Evolutionary conservation across 73 alveolate genomes (phyloP).

Genomic region (Tetrahymena thermophila): DNA sequence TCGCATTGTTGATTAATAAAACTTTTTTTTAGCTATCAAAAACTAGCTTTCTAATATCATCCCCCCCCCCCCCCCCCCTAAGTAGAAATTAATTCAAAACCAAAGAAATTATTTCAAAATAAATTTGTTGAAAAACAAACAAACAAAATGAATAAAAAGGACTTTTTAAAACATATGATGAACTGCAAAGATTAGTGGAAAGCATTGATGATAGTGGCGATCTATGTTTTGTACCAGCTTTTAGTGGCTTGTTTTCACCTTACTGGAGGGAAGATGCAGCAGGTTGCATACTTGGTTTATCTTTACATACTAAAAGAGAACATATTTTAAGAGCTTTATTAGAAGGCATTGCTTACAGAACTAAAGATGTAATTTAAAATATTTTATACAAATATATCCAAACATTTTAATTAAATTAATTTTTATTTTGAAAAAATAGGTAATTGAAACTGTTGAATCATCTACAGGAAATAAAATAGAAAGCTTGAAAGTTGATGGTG

Average conservation of each 20-base stretch:
- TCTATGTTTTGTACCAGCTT: slow-evolving; percentile 73
- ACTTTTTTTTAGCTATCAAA: too few species aligned
- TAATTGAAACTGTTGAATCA: background rate
- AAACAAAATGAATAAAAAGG: too few species aligned
- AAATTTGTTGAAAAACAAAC: too few species aligned
- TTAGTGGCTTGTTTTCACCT: slow-evolving; percentile 75
- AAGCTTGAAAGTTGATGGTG: slow-evolving; percentile 69
- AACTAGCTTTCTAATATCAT: too few species aligned
- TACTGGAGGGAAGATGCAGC: slow-evolving; percentile 70
- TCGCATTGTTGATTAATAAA: too few species aligned
- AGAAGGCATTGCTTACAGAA: slow-evolving; percentile 59
- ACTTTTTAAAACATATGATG: background rate
- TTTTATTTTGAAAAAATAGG: background rate
- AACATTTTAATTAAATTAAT: background rate
- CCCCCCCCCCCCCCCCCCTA: too few species aligned
- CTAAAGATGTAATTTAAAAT: slow-evolving; percentile 56
- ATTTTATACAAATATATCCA: too few species aligned
- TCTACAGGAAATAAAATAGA: slow-evolving; percentile 41
- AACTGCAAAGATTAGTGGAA: background rate
- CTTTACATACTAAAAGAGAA: slow-evolving; percentile 49
- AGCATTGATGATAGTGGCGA: slow-evolving; percentile 65
- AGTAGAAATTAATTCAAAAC: too few species aligned
- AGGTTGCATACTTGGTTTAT: slow-evolving; percentile 62
- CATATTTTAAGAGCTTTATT: slow-evolving; percentile 64
- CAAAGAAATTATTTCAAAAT: too few species aligned